Conservation (phyloP, 2,329 filamentous ascomycete genomes). For the Penicillium sp. region DNA sequence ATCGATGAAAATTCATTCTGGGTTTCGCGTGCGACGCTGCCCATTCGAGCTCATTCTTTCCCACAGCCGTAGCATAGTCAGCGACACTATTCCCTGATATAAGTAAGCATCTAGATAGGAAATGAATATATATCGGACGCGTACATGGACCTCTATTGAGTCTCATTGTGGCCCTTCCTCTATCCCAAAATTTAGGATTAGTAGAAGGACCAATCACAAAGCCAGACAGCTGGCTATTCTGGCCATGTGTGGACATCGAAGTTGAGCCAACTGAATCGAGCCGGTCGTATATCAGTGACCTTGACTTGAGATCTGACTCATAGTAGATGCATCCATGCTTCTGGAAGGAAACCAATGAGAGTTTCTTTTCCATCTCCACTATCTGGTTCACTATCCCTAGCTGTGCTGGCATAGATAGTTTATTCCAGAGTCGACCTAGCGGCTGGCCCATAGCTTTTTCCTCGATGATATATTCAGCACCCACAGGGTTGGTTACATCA, state of each 20-base stretch:
- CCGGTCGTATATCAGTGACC: background rate
- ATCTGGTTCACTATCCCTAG: conserved; percentile 15
- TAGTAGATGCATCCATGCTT: conserved; percentile 22
- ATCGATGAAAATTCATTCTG: conserved; percentile 14
- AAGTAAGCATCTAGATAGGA: background rate
- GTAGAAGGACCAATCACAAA: conserved; percentile 12
- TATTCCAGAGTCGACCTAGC: conserved; percentile 30
- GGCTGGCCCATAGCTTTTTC: conserved; percentile 30
- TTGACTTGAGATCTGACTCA: conserved; percentile 9
- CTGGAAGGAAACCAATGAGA: conserved; percentile 17
- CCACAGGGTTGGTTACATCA: conserved; percentile 32
- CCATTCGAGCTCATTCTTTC: conserved; percentile 14
- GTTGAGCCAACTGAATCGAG: background rate
- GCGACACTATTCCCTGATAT: conserved; percentile 5
- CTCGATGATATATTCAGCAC: conserved; percentile 40
- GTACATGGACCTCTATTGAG: conserved; percentile 15
- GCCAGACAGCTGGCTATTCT: background rate
- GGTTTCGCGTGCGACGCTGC: conserved; percentile 9
- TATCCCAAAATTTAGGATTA: conserved; percentile 9
- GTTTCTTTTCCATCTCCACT: conserved; percentile 19
- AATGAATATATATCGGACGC: background rate
- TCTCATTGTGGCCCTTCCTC: conserved; percentile 5
- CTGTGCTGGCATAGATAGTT: conserved; percentile 8
- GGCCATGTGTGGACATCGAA: background rate
- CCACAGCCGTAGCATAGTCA: conserved; percentile 11